Conservation (phyloP, 1,284 basidiomycete genomes). For the Cryptococcus neoformans region DNA sequence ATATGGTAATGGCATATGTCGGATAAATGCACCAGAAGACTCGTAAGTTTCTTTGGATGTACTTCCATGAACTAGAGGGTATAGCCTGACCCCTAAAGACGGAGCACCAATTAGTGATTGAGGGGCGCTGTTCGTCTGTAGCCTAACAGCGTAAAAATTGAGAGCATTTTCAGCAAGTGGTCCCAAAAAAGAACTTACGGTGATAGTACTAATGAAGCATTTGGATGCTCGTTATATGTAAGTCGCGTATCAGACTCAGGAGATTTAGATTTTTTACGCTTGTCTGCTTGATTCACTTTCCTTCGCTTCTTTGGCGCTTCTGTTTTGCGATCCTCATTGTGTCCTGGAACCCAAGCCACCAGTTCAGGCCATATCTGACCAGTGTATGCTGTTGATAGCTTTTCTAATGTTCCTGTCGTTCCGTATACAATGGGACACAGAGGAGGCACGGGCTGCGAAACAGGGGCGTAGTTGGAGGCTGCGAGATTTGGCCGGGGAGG, state of each 20-base stretch:
- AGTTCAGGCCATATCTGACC: constrained; percentile 49
- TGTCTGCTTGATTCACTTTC: no score
- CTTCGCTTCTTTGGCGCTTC: no score
- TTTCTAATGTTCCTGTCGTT: constrained; percentile 33
- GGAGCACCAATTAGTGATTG: no score
- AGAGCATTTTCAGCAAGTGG: no score
- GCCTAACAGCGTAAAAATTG: no score
- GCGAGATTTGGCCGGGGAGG: constrained; percentile 18
- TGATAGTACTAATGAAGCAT: no score
- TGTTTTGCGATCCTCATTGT: no score
- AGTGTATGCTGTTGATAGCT: constrained; percentile 36
- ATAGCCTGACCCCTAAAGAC: constrained; percentile 17
- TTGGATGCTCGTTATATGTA: no score
- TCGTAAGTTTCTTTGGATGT: constrained; percentile 41
- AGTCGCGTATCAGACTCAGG: no score
- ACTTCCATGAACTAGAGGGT: constrained; percentile 43
- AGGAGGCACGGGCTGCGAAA: not conserved
- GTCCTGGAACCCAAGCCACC: constrained; percentile 10
- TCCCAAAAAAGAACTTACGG: no score
- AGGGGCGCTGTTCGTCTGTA: no score
- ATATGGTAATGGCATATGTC: constrained; percentile 26
- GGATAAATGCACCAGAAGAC: constrained; percentile 46
- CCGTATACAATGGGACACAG: constrained; percentile 38
- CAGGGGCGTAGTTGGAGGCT: constrained; percentile 6
- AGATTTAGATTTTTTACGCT: no score